Evolutionary conservation across 225 moss, liverwort and hornwort genomes (phyloP).

Genomic region (Pseudoscleropodium purum): DNA sequence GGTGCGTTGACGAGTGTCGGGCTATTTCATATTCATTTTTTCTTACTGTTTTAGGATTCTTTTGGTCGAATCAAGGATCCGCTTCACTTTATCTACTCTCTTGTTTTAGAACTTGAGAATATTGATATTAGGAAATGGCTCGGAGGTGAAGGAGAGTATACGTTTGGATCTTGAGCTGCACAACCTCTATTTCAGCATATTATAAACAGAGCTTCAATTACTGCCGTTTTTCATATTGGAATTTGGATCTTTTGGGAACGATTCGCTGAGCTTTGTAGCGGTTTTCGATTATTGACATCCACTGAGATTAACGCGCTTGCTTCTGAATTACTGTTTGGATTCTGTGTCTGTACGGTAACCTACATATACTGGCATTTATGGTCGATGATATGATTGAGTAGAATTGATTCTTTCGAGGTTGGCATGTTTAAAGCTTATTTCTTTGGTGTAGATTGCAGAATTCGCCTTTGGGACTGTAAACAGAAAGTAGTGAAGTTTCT

Average conservation of each 20-base stretch:
- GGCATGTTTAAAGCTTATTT: neutral
- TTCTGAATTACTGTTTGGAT: neutral
- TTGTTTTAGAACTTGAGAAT: neutral
- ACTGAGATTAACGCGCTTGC: neutral
- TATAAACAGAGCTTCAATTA: neutral
- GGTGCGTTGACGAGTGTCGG: neutral
- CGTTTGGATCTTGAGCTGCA: neutral
- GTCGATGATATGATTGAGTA: neutral
- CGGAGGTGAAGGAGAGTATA: neutral
- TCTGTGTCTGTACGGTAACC: neutral
- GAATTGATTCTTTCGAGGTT: neutral
- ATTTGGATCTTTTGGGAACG: neutral
- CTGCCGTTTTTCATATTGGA: neutral
- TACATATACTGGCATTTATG: neutral
- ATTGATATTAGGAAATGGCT: neutral
- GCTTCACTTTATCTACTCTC: neutral
- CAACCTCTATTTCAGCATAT: neutral
- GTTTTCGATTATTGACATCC: neutral
- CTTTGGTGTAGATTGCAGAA: slow-evolving; percentile 26
- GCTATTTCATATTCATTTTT: neutral
- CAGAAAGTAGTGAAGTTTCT: slow-evolving; percentile 22
- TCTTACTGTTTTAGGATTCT: neutral
- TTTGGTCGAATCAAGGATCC: neutral
- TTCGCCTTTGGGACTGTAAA: slow-evolving; percentile 26
- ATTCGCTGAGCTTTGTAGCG: neutral